These are phyloP conservation scores for Fusarium euwallaceae DNA, from an alignment of 2,329 filamentous ascomycete genomes.

Conservation along the genomic window DNA sequence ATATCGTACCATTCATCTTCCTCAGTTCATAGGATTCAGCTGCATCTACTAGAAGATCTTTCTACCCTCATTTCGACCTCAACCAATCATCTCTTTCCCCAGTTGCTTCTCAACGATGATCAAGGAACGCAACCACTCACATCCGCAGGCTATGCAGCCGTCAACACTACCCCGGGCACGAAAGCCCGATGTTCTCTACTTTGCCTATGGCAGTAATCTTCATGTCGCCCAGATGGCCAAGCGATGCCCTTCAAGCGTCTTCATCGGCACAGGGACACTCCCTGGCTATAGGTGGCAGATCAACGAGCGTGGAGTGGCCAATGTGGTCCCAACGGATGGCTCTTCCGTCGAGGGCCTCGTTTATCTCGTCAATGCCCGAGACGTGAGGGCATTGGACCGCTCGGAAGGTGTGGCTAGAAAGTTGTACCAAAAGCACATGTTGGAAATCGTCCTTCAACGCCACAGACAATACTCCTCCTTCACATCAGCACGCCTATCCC, in stretches of 20 bases:
- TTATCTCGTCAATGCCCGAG: background rate
- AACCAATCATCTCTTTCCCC: background rate
- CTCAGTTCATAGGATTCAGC: background rate
- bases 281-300: slow-evolving; percentile 11
- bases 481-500: background rate
- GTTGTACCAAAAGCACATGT: slow-evolving; percentile 7
- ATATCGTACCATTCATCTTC: background rate
- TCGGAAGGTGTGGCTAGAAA: slow-evolving; percentile 1
- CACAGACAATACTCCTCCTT: background rate
- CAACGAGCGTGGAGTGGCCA: slow-evolving; percentile 16
- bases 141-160: background rate
- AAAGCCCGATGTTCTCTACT: slow-evolving; percentile 5
- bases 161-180: background rate
- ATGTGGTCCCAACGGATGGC: slow-evolving; percentile 2
- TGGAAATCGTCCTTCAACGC: background rate
- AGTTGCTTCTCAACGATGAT: background rate
- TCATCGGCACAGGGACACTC: slow-evolving; percentile 8
- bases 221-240: slow-evolving; percentile 15
- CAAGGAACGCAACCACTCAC: background rate
- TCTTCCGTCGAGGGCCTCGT: slow-evolving; percentile 6
- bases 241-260: slow-evolving; percentile 12
- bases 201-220: slow-evolving; percentile 21
- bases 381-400: slow-evolving; percentile 1
- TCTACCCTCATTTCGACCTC: background rate
- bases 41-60: background rate